Base-by-base conservation (phyloP, 1,284 basidiomycete species). In the Heterobasidion parviporum region DNA sequence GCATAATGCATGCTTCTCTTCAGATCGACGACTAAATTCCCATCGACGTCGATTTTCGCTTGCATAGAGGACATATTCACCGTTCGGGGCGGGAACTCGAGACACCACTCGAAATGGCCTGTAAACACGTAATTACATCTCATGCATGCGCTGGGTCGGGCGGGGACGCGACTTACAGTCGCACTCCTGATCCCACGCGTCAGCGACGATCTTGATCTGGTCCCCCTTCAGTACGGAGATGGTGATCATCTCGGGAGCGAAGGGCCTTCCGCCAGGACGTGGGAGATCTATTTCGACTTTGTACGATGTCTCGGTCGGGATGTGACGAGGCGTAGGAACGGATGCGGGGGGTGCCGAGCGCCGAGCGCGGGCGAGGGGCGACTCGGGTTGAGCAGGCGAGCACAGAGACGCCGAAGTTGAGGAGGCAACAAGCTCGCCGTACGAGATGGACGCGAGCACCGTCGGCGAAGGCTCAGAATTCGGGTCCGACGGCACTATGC, bases 201-300 rank as follows among this genome's bases (percentile, higher is more conserved):
- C 79, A 35, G 80, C 80, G 43, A 81, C 72, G 9, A 81, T 71
- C 58, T 72, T 70, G 44, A 82, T 62, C 59, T 71, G 75, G 60
- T 80, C 76, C 3, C 79, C 80, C 59, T 74, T 78, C 60, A 77
- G 76, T 34, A 74, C 80, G 20, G 74, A 73, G 44, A 81, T 71
- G 1, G 80, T 81, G n/a, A 81, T 75, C 80, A 82, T 81, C 62
- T 82, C 79, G 1, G 77, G 73, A 59, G 72, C 69, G 53, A 80
- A 76, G 16, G 38, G 48, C 9, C 44, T 20, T 16, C 59, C 59
- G 2, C 54, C 56, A 18, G 59, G 59, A 65, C 67, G 54, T 61
- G 64, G 59, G 10, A 60, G 49, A 16, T 77, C 76, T 33, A 81
- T 72, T 49, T 68, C 64, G 14, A 81, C 72, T 41, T 62, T 65